Evolutionary conservation across 768 basidiomycete genomes (phyloP), one percentile per base, ranked within the genome.

Genomic region (Tulasnella sp.): DNA sequence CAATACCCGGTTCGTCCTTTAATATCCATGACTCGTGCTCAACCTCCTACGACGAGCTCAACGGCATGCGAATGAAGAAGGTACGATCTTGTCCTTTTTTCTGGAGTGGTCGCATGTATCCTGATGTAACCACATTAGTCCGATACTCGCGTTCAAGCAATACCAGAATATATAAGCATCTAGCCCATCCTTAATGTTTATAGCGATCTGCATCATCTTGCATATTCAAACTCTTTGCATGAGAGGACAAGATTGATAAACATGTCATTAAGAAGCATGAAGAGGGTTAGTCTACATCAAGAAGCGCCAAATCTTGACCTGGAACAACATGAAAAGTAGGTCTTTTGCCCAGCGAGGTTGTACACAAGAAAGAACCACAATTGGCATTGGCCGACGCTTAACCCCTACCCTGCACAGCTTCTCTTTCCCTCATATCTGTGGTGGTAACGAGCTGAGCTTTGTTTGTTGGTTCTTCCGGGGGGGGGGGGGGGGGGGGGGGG

Each of bases 151-250:
- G 78, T 86, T 3, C 79, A 83, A 65, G 72, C 72, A 4, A 77
- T 85, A 42, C 80, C 81, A 3, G 84, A 85, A 72, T 75, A 80
- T 79, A 65, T 64, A 74, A 67, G 24, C n/a, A n/a, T n/a, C n/a
- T n/a, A n/a, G n/a, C n/a, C n/a, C n/a, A n/a, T n/a, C n/a, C 3
- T 13, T 38, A 21, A 13, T n/a, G 17, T 30, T 23, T 9, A 3
- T 53, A 82, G 82, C 74, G 3, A 73, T 82, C 66, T 77, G 76
- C 56, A 77, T 80, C 19, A 68, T 84, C 13, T 76, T n/a, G 83
- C 15, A 84, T 85, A 79, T 73, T 85, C 67, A 86, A 87, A 43
- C 71, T 86, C 42, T 86, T 88, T 64, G 85, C 71, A 23, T 72
- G 69, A 75, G 75, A 77, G 60, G 75, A 63, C 13, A 64, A 78